Base-by-base conservation (phyloP, 2,329 filamentous ascomycete genomes). In the Penicillium sp. region DNA sequence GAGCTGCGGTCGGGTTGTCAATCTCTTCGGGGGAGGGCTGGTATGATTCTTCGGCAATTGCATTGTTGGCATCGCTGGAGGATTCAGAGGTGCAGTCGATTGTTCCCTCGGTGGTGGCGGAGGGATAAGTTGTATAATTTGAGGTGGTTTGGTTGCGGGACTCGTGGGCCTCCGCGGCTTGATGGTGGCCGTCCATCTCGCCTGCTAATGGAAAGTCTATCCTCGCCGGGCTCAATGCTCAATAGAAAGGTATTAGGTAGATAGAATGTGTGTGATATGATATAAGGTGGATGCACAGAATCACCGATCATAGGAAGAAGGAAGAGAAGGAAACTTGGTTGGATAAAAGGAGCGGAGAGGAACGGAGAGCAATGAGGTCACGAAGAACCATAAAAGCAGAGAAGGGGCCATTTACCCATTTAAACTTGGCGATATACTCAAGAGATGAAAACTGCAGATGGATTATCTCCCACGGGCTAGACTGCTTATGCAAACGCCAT, bases 111-210 rank as follows among this genome's bases (percentile, higher is more conserved):
- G 17, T 52, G 15, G 49, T 25, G 37, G 38, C 8, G n/a, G 41
- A 51, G 28, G 38, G 17, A 38, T 52, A 28, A 15, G 17, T 39
- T 15, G 49, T 52, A 28, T 38, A 37, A 14, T 55, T 3, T 4
- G 39, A 8, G 14, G 31, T 35, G 17, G 41, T 55, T 20, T 45
- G 39, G 31, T 37, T 37, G 52, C 20, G 25, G 15, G 34, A 31
- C 37, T 60, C 51, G 10, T 54, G 59, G 10, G 31, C 47, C 42
- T 67, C 62, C 54, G 52, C 57, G 43, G 50, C 55, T 55, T 43
- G 48, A 58, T 63, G 65, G 54, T 62, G 37, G 54, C 54, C 61
- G 49, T 67, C 67, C 67, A 69, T 69, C 56, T 67, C 56, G 64
- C 63, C 59, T 59, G 42, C n/a, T 20, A 28, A 31, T 14, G 11